A percentile compares a stretch with the other conserved stretches of the same genome.
Evolutionary conservation across 2,329 filamentous ascomycete genomes (phyloP).

Genomic region (Paracamarosporium sp.): DNA sequence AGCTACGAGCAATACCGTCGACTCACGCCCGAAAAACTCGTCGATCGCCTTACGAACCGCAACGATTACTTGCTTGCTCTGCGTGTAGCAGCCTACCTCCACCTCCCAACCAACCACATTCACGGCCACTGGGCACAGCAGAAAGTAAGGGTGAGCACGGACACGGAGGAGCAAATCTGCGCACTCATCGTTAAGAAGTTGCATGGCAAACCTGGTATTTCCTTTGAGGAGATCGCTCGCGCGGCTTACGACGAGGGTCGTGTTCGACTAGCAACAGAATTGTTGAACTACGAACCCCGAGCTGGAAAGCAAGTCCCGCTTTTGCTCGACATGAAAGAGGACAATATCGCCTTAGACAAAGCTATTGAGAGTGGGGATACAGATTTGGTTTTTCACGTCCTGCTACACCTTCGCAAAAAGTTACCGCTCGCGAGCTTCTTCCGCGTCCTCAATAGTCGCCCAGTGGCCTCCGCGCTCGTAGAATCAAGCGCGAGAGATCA

Average conservation of each 20-base stretch:
- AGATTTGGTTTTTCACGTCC: constrained; percentile 87
- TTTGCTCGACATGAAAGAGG: constrained; percentile 92
- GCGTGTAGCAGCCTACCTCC: constrained; percentile 85
- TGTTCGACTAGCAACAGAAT: constrained; percentile 83
- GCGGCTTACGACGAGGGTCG: constrained; percentile 95
- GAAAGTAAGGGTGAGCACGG: constrained; percentile 84
- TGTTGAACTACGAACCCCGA: constrained; percentile 91
- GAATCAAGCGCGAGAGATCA: constrained; percentile 83
- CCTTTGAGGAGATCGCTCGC: constrained; percentile 91
- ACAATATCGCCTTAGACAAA: constrained; percentile 93
- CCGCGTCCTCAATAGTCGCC: constrained; percentile 83
- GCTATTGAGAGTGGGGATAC: constrained; percentile 95
- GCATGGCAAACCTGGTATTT: constrained; percentile 87
- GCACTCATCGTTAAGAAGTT: constrained; percentile 85
- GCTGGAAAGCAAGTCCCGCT: constrained; percentile 96
- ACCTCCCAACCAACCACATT: constrained; percentile 84
- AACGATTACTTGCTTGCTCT: constrained; percentile 91
- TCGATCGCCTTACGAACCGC: constrained; percentile 83
- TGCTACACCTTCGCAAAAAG: constrained; percentile 88
- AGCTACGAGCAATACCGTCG: constrained; percentile 95
- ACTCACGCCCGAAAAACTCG: constrained; percentile 86
- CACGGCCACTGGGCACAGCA: constrained; percentile 97
- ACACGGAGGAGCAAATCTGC: constrained; percentile 88
- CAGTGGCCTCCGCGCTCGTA: constrained; percentile 85
- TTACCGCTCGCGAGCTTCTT: constrained; percentile 91